These are phyloP conservation scores for Crepidotus variabilis DNA, from an alignment of 768 basidiomycete genomes.

Conservation along the genomic window DNA sequence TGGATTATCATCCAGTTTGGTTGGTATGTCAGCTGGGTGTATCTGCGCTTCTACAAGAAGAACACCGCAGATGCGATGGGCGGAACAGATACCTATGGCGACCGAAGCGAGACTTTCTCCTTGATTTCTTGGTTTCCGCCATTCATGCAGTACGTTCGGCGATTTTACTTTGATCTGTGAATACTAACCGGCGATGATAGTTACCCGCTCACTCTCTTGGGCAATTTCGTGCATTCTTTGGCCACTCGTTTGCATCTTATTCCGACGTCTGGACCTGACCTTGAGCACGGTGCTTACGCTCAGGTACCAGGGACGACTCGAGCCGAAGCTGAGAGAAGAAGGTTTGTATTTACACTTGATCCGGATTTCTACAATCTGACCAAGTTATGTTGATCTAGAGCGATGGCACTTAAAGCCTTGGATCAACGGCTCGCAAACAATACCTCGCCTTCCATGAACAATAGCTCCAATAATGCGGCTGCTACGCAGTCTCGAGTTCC, in stretches of 20 bases:
- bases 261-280: slow-evolving; percentile 55
- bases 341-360: slow-evolving; percentile 44
- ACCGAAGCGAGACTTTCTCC: slow-evolving; percentile 94
- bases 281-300: slow-evolving; percentile 70
- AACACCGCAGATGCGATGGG: slow-evolving; percentile 61
- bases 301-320: slow-evolving; percentile 84
- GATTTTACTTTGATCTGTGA: background rate
- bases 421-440: slow-evolving; percentile 86
- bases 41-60: slow-evolving; percentile 96
- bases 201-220: slow-evolving; percentile 63
- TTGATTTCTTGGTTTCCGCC: slow-evolving; percentile 97
- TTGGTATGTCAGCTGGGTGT: slow-evolving; percentile 96
- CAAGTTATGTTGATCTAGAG: slow-evolving; percentile 44
- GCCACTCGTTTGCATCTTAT: slow-evolving; percentile 75
- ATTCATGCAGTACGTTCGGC: slow-evolving; percentile 73
- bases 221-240: slow-evolving; percentile 63
- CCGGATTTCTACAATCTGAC: slow-evolving; percentile 5
- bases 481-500: slow-evolving; percentile 23
- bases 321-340: slow-evolving; percentile 93
- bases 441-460: slow-evolving; percentile 38
- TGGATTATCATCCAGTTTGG: slow-evolving; percentile 97
- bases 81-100: slow-evolving; percentile 76
- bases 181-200: slow-evolving; percentile 33
- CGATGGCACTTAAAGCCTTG: slow-evolving; percentile 93
- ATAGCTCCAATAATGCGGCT: slow-evolving; percentile 28